A percentile compares a stretch with the other conserved stretches of the same genome.
These are phyloP conservation scores for Monosporozyma solicola DNA, from an alignment of 805 yeast species.

Conservation along the genomic window DNA sequence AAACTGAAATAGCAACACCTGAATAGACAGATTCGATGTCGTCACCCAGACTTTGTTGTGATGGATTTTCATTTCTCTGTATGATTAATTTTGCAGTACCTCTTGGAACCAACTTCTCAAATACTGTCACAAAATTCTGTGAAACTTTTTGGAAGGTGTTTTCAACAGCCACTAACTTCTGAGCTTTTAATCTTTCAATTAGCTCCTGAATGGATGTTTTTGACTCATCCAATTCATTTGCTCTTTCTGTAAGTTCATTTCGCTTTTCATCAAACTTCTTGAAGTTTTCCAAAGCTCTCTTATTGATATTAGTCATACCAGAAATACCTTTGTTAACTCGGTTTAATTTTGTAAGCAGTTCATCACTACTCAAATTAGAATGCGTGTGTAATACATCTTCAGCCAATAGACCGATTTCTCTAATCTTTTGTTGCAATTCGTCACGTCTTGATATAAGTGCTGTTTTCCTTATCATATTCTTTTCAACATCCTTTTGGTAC, in stretches of 20 bases:
- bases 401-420: constrained; percentile 82
- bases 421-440: constrained; percentile 60
- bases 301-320: constrained; percentile 69
- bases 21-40: constrained; percentile 36
- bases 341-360: constrained; percentile 45
- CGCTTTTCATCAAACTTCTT: constrained; percentile 63
- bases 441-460: constrained; percentile 53
- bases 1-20: constrained; percentile 81
- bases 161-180: constrained; percentile 76
- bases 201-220: constrained; percentile 63
- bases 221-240: constrained; percentile 61
- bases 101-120: constrained; percentile 72
- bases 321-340: constrained; percentile 48
- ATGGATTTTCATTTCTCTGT: constrained; percentile 32
- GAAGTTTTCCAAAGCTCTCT: constrained; percentile 82
- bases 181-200: constrained; percentile 57
- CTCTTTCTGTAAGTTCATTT: constrained; percentile 54
- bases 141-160: constrained; percentile 73
- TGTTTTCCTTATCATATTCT: constrained; percentile 51
- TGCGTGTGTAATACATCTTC: constrained; percentile 64
- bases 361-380: constrained; percentile 40
- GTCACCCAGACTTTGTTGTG: constrained; percentile 17
- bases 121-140: constrained; percentile 60
- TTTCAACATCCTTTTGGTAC: constrained; percentile 57
- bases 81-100: constrained; percentile 72